Conservation (phyloP, 140 eudicot species). For the Senecio squalidus region DNA sequence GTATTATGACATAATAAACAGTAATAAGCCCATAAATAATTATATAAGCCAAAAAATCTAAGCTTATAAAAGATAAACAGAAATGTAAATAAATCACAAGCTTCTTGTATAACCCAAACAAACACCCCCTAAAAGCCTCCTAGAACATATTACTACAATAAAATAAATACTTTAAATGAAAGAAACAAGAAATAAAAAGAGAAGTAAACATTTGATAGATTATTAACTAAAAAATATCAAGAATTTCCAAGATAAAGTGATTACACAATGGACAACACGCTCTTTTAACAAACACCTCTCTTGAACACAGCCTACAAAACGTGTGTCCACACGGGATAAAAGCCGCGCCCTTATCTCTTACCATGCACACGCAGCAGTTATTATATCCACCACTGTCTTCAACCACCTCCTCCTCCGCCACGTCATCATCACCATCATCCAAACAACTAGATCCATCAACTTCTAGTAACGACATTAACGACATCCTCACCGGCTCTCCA, state of each 20-base stretch:
- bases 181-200: no score
- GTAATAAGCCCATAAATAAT: no score
- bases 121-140: no score
- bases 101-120: no score
- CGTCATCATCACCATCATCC: slow-evolving; percentile 42
- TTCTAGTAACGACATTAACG: slow-evolving; percentile 78
- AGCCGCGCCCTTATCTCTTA: slow-evolving; percentile 89
- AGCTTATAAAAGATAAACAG: no score
- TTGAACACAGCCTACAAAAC: slow-evolving; percentile 83
- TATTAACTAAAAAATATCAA: slow-evolving; percentile 81
- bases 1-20: no score
- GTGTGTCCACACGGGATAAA: slow-evolving; percentile 95
- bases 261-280: slow-evolving; percentile 92
- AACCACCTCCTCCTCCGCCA: slow-evolving; percentile 26
- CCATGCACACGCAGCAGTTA: slow-evolving; percentile 83
- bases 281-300: slow-evolving; percentile 76
- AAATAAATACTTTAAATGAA: no score
- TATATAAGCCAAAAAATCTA: no score
- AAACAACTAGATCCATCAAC: slow-evolving; percentile 46
- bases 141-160: no score
- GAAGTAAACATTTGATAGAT: no score
- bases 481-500: slow-evolving; percentile 40
- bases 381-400: slow-evolving; percentile 32
- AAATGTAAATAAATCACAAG: no score
- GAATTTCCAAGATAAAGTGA: slow-evolving; percentile 70